phyloP scores from a whole-genome alignment of 108 stramenopile genomes.

The Cyclotella choctawhatcheeana region DNA sequence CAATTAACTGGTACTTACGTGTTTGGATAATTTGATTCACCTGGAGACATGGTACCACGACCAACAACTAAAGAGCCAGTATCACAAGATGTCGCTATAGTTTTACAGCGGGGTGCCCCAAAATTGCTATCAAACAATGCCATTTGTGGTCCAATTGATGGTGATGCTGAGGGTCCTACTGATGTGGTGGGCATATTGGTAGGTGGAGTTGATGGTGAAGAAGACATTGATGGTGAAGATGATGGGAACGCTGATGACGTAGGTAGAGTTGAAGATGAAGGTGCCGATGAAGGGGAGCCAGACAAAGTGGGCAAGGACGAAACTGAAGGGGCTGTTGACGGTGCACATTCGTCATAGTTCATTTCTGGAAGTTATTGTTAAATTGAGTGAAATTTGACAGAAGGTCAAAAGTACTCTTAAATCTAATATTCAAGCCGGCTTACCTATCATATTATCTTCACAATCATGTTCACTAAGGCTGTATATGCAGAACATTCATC shows the following conservation, averaged over 20 bases:
- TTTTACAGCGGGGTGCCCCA: slow-evolving; percentile 10
- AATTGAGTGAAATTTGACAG: not conserved
- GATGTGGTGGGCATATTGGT: not conserved
- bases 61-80: slow-evolving; percentile 18
- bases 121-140: slow-evolving; percentile 6
- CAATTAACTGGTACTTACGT: too few species aligned
- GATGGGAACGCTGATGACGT: not conserved
- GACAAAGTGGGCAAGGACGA: too few species aligned
- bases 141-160: not conserved
- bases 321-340: not conserved
- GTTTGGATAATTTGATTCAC: slow-evolving; percentile 28
- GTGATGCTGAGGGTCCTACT: not conserved
- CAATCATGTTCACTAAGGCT: not conserved
- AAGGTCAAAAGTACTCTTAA: not conserved
- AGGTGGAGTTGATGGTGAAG: not conserved
- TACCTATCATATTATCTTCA: not conserved
- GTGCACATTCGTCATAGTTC: not conserved
- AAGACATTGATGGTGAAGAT: not conserved
- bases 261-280: not conserved
- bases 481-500: not conserved
- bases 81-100: not conserved
- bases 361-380: not conserved
- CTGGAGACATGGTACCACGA: not conserved
- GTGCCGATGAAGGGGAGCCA: not conserved
- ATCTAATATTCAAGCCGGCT: not conserved